These are phyloP conservation scores for Vickermania spadyakhi DNA, from an alignment of 208 protist genomes.

Conservation along the genomic window DNA sequence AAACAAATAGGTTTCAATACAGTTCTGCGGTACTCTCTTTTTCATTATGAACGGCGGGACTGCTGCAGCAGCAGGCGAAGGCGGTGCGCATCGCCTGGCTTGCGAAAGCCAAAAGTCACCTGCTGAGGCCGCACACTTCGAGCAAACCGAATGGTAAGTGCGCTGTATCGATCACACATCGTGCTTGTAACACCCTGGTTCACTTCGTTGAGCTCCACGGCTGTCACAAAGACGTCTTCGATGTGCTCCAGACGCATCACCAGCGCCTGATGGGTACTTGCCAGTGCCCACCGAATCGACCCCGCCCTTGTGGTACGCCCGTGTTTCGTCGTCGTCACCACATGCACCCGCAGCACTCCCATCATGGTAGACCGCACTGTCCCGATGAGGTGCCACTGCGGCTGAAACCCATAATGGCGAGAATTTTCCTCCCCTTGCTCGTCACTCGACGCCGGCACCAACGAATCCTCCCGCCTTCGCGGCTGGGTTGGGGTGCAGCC, in stretches of 20 bases:
- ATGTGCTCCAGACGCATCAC: not conserved
- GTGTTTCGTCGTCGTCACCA: too few relatives aligned
- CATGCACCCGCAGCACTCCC: not conserved
- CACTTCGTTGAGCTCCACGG: not conserved
- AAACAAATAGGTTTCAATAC: too few relatives aligned
- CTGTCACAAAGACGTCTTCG: not conserved
- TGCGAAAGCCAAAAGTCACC: constrained; percentile 74
- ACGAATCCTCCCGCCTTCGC: too few relatives aligned
- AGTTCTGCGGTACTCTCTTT: too few relatives aligned
- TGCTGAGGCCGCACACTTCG: constrained; percentile 38
- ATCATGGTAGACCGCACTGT: constrained; percentile 47
- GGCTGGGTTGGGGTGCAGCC: too few relatives aligned
- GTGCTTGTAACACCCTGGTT: not conserved
- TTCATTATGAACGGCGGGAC: too few relatives aligned
- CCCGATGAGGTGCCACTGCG: constrained; percentile 71
- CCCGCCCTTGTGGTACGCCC: not conserved
- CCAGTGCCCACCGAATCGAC: not conserved
- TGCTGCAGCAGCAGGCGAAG: constrained; percentile 24
- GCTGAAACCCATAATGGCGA: constrained; percentile 24
- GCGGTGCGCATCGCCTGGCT: constrained; percentile 32
- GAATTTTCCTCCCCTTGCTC: not conserved
- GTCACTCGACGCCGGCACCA: not conserved
- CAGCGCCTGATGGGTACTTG: not conserved
- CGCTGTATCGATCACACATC: not conserved
- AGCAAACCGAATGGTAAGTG: not conserved